Percentiles rank a stretch among this genome's conserved stretches.
phyloP scores from a whole-genome alignment of 768 basidiomycete genomes.

The Tricholoma hemisulphureum region DNA sequence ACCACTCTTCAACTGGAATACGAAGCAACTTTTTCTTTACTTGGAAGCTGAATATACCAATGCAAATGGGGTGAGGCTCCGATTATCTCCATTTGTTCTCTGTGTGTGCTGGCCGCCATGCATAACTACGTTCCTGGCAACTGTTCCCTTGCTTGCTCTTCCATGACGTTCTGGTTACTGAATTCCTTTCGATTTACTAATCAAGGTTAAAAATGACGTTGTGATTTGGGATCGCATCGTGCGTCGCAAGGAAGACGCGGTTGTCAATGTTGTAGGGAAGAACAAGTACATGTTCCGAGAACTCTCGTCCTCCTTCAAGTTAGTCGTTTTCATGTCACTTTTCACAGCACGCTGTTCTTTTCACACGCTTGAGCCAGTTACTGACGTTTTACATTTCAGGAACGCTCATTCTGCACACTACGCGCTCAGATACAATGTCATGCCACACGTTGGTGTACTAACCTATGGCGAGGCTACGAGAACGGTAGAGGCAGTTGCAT shows the following conservation, averaged over 20 bases:
- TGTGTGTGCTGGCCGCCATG: neutral
- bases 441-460: conserved; percentile 85
- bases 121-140: neutral
- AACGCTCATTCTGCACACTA: conserved; percentile 65
- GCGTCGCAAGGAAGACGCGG: conserved; percentile 72
- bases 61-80: conserved; percentile 59
- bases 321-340: conserved; percentile 22
- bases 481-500: conserved; percentile 36
- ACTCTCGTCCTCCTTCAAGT: conserved; percentile 72
- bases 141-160: neutral
- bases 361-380: neutral
- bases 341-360: neutral
- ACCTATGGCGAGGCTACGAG: conserved; percentile 71
- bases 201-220: conserved; percentile 68
- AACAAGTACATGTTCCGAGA: conserved; percentile 88
- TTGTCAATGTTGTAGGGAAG: conserved; percentile 60
- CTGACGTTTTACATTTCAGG: conserved; percentile 35
- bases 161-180: neutral
- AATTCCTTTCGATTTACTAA: conserved; percentile 10
- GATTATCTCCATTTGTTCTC: neutral
- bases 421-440: conserved; percentile 81
- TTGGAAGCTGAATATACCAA: conserved; percentile 83
- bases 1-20: conserved; percentile 92
- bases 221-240: conserved; percentile 94
- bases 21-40: conserved; percentile 91